Evolutionary conservation across 176 grass and related monocot genomes (phyloP).

Genomic region (Oropetium thomaeum): DNA sequence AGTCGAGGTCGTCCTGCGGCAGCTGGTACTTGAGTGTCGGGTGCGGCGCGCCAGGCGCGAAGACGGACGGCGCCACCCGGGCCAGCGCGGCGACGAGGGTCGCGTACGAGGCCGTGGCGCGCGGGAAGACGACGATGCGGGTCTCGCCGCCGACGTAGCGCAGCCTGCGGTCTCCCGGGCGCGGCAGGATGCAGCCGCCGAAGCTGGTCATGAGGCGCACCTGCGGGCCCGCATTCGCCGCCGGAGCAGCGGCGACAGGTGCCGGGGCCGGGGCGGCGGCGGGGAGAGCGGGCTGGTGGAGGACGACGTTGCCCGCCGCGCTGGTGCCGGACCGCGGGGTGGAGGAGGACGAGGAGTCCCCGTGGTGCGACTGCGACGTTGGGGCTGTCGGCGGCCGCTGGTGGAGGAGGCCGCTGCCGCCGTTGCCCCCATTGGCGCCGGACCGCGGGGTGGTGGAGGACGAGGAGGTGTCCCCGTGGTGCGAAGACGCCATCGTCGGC

Average conservation of each 20-base stretch:
- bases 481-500: neutral
- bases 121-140: slow-evolving; percentile 81
- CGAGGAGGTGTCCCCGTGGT: neutral
- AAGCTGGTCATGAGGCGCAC: slow-evolving; percentile 90
- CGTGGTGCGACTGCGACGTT: slow-evolving; percentile 23
- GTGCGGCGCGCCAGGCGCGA: neutral
- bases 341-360: slow-evolving; percentile 33
- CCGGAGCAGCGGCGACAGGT: neutral
- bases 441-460: slow-evolving; percentile 9
- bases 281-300: neutral
- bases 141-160: slow-evolving; percentile 91
- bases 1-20: slow-evolving; percentile 77
- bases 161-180: slow-evolving; percentile 70
- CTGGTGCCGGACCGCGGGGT: slow-evolving; percentile 28
- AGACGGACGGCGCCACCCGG: slow-evolving; percentile 38
- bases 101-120: slow-evolving; percentile 43
- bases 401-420: neutral
- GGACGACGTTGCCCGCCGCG: neutral
- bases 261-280: slow-evolving; percentile 8
- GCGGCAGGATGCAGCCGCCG: slow-evolving; percentile 80
- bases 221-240: slow-evolving; percentile 20
- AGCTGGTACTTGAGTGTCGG: slow-evolving; percentile 73
- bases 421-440: too few species aligned
- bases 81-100: slow-evolving; percentile 51
- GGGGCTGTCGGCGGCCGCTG: neutral